A percentile compares a stretch with the other conserved stretches of the same genome.
phyloP scores from a whole-genome alignment of 225 moss, liverwort and hornwort species.

The Rhytidiadelphus loreus region DNA sequence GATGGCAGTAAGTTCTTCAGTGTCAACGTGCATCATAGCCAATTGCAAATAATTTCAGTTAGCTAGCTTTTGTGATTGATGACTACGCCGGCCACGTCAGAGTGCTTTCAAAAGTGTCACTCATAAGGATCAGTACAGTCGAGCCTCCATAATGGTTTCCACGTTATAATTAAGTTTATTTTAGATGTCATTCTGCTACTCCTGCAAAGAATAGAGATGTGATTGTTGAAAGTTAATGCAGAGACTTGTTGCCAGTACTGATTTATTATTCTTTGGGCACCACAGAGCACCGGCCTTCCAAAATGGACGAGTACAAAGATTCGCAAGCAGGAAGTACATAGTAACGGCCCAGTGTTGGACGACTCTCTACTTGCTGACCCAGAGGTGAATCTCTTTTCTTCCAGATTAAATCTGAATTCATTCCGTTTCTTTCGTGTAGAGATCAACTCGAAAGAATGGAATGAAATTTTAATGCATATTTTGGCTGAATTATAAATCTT shows the following conservation, averaged over 20 bases:
- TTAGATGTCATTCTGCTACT: neutral
- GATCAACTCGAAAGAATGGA: neutral
- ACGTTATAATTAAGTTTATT: neutral
- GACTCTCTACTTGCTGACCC: conserved; percentile 75
- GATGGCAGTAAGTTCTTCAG: conserved; percentile 40
- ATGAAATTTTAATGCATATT: neutral
- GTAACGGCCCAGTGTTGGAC: conserved; percentile 78
- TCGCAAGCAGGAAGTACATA: conserved; percentile 74
- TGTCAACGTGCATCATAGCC: neutral
- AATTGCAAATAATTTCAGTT: neutral
- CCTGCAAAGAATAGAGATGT: neutral
- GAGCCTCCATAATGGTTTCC: neutral
- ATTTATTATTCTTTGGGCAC: neutral
- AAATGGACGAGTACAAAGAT: conserved; percentile 71
- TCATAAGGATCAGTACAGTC: neutral
- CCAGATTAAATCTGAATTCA: neutral
- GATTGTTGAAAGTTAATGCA: neutral
- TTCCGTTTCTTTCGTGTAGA: neutral
- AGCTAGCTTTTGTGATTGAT: neutral
- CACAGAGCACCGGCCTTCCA: conserved; percentile 55
- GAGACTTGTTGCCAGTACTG: neutral
- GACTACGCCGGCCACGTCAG: neutral
- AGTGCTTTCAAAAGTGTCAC: neutral
- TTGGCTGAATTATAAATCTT: neutral
- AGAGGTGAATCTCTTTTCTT: conserved; percentile 18